phyloP scores from a whole-genome alignment of 179 eudicot species.

The Silene coronaria region DNA sequence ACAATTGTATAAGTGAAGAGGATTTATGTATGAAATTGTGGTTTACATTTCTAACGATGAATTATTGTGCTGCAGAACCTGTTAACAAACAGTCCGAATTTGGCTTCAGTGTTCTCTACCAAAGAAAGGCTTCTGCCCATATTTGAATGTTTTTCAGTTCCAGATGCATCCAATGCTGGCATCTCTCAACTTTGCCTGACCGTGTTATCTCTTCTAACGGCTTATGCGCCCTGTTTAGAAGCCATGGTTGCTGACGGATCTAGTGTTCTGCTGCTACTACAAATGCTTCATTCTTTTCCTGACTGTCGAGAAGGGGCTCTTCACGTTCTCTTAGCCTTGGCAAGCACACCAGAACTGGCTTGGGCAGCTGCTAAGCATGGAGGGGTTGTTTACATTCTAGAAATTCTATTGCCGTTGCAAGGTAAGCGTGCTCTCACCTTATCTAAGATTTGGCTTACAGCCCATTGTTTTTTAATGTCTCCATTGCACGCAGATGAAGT shows the following conservation, averaged over 20 bases:
- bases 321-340: constrained; percentile 97
- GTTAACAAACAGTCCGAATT: constrained; percentile 70
- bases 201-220: constrained; percentile 84
- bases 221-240: constrained; percentile 95
- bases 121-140: constrained; percentile 89
- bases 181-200: constrained; percentile 79
- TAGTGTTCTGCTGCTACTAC: constrained; percentile 77
- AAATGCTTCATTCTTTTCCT: constrained; percentile 89
- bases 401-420: constrained; percentile 79
- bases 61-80: constrained; percentile 60
- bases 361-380: constrained; percentile 99
- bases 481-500: constrained; percentile 59
- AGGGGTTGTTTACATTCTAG: constrained; percentile 94
- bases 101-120: constrained; percentile 85
- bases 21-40: not conserved
- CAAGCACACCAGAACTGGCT: constrained; percentile 96
- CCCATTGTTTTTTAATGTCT: constrained; percentile 7
- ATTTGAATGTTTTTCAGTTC: constrained; percentile 85
- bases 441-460: constrained; percentile 2
- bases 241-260: constrained; percentile 99
- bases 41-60: constrained; percentile 15
- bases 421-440: constrained; percentile 35
- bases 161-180: constrained; percentile 60
- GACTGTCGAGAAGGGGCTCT: constrained; percentile 93
- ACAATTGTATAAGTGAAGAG: not conserved